phyloP scores from a whole-genome alignment of 1,139 yeast species.

The Meyerozyma elateridarum region DNA sequence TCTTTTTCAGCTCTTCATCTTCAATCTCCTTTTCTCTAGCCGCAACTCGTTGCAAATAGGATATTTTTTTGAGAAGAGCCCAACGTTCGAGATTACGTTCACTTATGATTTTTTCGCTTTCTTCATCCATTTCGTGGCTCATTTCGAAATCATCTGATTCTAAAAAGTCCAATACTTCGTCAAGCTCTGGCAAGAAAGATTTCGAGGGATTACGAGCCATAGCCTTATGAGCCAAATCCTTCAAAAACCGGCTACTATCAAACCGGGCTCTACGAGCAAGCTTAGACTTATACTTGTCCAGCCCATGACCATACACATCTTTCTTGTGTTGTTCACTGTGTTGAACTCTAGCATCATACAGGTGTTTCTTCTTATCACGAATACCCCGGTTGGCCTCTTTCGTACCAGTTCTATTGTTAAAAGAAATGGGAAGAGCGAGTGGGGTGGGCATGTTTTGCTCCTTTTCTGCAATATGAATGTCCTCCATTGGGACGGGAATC shows the following conservation, averaged over 20 bases:
- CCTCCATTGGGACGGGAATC: constrained; percentile 21
- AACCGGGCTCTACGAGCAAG: constrained; percentile 46
- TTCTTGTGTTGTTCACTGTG: constrained; percentile 56
- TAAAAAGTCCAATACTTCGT: constrained; percentile 53
- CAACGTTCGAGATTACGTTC: constrained; percentile 57
- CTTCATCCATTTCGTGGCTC: constrained; percentile 35
- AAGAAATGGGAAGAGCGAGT: constrained; percentile 53
- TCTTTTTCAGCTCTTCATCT: constrained; percentile 30
- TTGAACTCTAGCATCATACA: constrained; percentile 77
- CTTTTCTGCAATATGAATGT: constrained; percentile 22
- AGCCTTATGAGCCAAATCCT: constrained; percentile 48
- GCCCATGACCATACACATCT: constrained; percentile 77
- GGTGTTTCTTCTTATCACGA: constrained; percentile 74
- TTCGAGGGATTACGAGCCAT: constrained; percentile 35
- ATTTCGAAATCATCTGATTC: constrained; percentile 39
- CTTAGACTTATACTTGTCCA: constrained; percentile 52
- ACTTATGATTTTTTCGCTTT: constrained; percentile 35
- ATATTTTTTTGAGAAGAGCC: constrained; percentile 63
- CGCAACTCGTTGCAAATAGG: constrained; percentile 63
- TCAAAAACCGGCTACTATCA: constrained; percentile 50
- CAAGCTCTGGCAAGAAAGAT: constrained; percentile 52
- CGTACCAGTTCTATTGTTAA: constrained; percentile 80
- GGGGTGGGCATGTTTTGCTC: constrained; percentile 27
- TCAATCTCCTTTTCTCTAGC: constrained; percentile 34
- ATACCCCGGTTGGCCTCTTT: constrained; percentile 76